Base-by-base conservation (phyloP, 2,329 filamentous ascomycete species). In the Pseudopithomyces chartarum region DNA sequence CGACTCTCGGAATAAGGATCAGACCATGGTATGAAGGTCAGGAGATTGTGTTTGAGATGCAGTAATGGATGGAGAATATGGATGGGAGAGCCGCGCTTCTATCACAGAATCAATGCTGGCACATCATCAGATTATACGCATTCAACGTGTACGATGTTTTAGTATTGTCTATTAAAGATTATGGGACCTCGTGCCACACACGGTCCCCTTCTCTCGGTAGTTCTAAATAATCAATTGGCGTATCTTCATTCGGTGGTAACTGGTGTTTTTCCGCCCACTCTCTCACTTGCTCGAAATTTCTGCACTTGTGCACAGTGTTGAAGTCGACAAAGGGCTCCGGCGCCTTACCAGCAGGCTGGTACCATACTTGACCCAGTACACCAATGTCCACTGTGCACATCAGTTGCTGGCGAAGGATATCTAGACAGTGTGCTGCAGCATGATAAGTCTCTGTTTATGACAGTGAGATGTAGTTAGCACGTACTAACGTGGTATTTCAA, bases 301-400 rank as follows among this genome's bases (percentile, higher is more conserved):
- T 80, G 67, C 86, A 88, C 44, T 75, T 78, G 63, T 88, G 86
- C 45, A 77, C 75, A 0, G 85, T 87, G 60, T 86, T 85, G 71
- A 87, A 88, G 66, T 88, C 85, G 1, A 85, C 83, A 59, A 85
- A 87, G 0, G 85, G 80, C 42, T 76, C 72, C 0, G 84, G 78
- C 0, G 81, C 79, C 8, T 77, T 70, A 1, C 76, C 63, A 1
- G 84, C 79, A 26, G 73, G 71, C 46, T 84, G 76, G 11, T 81
- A 81, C 85, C 86, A 88, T 1, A 88, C 80, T 62, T 88, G 85
- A 7, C 85, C 85, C 0, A 88, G 75, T 0, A 88, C 80, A 0
- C 80, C 85, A 1, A 84, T 81, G 60, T 88, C 86, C 36, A 83
- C 76, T 23, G 81, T 84, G 68, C 86, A 88, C 84, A 87, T 87